Evolutionary conservation across 2,329 filamentous ascomycete genomes (phyloP), one percentile per base, ranked within the genome.

Genomic region (Lasiodiplodia theobromae): DNA sequence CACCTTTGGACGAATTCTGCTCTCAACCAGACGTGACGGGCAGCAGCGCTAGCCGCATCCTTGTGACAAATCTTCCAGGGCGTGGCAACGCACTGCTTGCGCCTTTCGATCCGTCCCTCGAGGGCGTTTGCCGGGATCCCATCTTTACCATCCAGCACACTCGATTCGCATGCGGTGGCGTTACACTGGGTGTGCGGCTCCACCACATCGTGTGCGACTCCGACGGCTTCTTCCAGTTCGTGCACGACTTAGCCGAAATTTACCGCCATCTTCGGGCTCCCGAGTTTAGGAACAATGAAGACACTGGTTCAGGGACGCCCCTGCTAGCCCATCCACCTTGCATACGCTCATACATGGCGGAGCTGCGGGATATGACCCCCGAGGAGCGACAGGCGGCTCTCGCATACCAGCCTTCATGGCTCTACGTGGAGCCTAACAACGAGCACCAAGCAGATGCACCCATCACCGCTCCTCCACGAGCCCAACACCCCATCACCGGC

Each of bases 81-180:
- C 31, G 23, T 12, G 62, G 62, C 11, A 66, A 53, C 62, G 49
- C 62, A 3, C 31, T 66, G 11, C 49, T 54, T n/a, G 23, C 62
- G 5, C 62, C 47, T 16, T 66, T 53, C 14, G 62, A 53, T 10
- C 49, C 37, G 11, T 11, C 62, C 1, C 23, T 66, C 18, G 62
- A 66, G 12, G 49, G 10, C 34, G 44, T 66, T 8, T 54, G 51
- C 47, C 47, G 62, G 10, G 49, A 66, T 23, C 49, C 62, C 31
- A 37, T 54, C 18, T 44, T 66, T 16, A 40, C 62, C 28, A n/a
- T 66, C 31, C 47, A 66, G 21, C 62, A 66, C 62, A 66, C 62
- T 4, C 47, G 62, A 3, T 66, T 66, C 16, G 62, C 62, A 16
- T 66, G 62, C 21, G 62, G 62, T 28, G 25, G 40, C 4, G 49